These are phyloP conservation scores for Hirsutella minnesotensis DNA, from an alignment of 2,329 filamentous ascomycete species.

Conservation along the genomic window DNA sequence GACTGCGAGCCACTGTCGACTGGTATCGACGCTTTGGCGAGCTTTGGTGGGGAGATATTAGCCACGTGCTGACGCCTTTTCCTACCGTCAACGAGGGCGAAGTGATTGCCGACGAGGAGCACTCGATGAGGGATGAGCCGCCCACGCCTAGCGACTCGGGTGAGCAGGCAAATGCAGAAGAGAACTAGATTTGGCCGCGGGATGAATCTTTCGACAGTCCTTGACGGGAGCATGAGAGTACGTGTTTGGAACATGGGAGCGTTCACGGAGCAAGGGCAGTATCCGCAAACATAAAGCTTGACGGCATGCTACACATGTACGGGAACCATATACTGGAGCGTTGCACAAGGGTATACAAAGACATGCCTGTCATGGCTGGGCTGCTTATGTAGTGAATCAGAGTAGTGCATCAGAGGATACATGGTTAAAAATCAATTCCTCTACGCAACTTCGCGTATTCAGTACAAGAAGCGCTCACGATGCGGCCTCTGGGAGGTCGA, in stretches of 20 bases:
- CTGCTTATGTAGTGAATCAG: too few species aligned
- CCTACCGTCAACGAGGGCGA: conserved; percentile 46
- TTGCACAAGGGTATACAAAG: too few species aligned
- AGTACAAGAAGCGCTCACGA: too few species aligned
- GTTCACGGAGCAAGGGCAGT: background rate
- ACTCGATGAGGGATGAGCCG: conserved; percentile 21
- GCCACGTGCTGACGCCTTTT: conserved; percentile 56
- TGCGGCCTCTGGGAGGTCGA: too few species aligned
- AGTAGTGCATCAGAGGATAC: too few species aligned
- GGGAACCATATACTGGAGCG: background rate
- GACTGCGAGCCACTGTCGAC: conserved; percentile 50
- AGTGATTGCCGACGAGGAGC: conserved; percentile 37
- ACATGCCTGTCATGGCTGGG: too few species aligned
- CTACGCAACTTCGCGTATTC: too few species aligned
- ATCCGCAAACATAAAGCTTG: too few species aligned
- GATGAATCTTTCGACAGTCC: too few species aligned
- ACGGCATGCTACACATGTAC: background rate
- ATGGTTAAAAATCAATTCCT: too few species aligned
- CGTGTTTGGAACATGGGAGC: background rate
- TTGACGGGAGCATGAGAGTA: too few species aligned
- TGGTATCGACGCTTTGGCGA: conserved; percentile 60
- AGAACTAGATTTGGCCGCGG: background rate
- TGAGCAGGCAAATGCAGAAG: background rate
- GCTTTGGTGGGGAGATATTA: conserved; percentile 62
- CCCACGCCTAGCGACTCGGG: conserved; percentile 12